Evolutionary conservation across 352 stramenopile genomes (phyloP).

Genomic region (Globisporangium canariense): DNA sequence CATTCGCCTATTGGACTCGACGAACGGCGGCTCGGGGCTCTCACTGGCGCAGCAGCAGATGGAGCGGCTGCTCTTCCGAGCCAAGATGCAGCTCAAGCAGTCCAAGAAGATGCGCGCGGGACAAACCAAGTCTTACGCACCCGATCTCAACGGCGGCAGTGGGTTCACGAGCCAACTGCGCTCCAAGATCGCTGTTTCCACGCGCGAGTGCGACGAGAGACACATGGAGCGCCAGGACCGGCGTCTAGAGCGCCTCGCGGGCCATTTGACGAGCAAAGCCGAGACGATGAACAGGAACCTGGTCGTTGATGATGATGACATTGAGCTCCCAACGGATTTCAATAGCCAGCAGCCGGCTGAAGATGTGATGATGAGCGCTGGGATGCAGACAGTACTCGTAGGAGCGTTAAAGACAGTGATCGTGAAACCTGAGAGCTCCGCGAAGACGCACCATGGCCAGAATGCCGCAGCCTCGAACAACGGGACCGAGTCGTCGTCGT

Average conservation of each 20-base stretch:
- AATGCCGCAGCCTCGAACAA: not conserved
- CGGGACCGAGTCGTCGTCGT: not conserved
- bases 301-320: slow-evolving; percentile 6
- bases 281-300: slow-evolving; percentile 34
- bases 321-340: slow-evolving; percentile 14
- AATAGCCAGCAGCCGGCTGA: not conserved
- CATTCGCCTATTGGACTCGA: slow-evolving; percentile 67
- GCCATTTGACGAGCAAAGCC: slow-evolving; percentile 42
- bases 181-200: slow-evolving; percentile 41
- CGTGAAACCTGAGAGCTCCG: not conserved
- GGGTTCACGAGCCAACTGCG: slow-evolving; percentile 54
- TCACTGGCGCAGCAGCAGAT: slow-evolving; percentile 79
- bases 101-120: slow-evolving; percentile 69
- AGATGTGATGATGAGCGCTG: not conserved
- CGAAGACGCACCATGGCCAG: not conserved
- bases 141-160: slow-evolving; percentile 40
- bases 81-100: slow-evolving; percentile 74
- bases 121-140: slow-evolving; percentile 41
- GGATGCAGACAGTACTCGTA: not conserved
- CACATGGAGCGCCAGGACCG: slow-evolving; percentile 40
- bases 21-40: slow-evolving; percentile 54
- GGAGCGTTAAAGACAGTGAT: not conserved
- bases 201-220: slow-evolving; percentile 39
- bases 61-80: slow-evolving; percentile 64
- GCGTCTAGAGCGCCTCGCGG: slow-evolving; percentile 35